phyloP scores from a whole-genome alignment of 1,284 basidiomycete species.

The Ustilago tritici region DNA sequence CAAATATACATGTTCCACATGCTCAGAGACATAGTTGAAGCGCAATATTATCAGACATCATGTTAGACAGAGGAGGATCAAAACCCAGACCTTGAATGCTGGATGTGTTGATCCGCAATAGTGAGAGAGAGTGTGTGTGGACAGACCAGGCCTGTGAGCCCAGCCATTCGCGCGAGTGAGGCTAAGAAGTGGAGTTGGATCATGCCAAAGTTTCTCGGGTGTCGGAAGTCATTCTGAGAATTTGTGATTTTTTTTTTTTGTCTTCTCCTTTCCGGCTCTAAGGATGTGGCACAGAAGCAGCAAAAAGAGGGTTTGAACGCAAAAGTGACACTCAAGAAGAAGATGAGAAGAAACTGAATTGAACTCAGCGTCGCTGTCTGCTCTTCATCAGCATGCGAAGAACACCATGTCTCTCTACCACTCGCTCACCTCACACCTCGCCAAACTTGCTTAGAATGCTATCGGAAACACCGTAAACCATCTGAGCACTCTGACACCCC shows the following conservation, averaged over 20 bases:
- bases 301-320: constrained; percentile 7
- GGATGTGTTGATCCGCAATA: neutral
- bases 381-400: neutral
- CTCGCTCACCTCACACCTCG: neutral
- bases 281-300: neutral
- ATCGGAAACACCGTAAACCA: constrained; percentile 6
- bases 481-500: neutral
- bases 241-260: constrained; percentile 14
- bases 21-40: neutral
- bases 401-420: constrained; percentile 1
- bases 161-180: constrained; percentile 16
- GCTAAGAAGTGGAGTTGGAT: neutral
- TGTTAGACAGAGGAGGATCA: neutral
- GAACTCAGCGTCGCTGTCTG: neutral
- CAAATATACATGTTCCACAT: neutral
- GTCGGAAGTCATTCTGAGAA: neutral
- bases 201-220: neutral
- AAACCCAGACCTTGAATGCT: neutral
- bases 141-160: neutral
- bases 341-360: neutral
- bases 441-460: constrained; percentile 10
- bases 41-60: neutral
- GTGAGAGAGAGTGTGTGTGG: neutral
- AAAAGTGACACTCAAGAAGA: constrained; percentile 7
- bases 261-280: neutral